These are phyloP conservation scores for Lathyrus sativus DNA, from an alignment of 306 rosid genomes.

Conservation along the genomic window DNA sequence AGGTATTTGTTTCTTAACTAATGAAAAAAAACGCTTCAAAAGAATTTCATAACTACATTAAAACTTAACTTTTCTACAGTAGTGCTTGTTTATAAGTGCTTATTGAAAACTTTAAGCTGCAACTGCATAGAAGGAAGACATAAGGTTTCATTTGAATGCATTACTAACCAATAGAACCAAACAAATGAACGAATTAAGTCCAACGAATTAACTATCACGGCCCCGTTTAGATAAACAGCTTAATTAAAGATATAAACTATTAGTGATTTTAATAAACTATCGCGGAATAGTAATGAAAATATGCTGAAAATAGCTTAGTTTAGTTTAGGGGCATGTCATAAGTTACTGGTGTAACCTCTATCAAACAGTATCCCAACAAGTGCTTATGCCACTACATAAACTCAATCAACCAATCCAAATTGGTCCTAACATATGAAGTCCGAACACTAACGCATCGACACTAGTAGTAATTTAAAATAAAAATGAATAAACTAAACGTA, in stretches of 20 bases:
- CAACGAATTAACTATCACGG: too few species aligned
- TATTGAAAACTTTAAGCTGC: not conserved
- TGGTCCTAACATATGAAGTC: too few species aligned
- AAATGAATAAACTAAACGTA: too few species aligned
- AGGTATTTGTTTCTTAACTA: not conserved
- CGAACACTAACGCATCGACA: too few species aligned
- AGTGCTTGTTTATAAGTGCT: not conserved
- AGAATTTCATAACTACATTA: not conserved
- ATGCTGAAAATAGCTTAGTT: not conserved
- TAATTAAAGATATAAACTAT: too few species aligned
- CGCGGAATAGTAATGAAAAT: not conserved
- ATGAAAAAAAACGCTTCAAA: not conserved
- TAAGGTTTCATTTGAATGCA: too few species aligned
- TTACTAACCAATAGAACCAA: slow-evolving; percentile 10
- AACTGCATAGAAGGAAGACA: not conserved
- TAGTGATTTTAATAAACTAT: not conserved
- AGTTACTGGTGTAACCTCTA: not conserved
- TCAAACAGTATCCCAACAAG: not conserved
- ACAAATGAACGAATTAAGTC: slow-evolving; percentile 7
- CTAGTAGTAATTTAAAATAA: too few species aligned
- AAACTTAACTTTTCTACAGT: not conserved
- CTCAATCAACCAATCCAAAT: too few species aligned
- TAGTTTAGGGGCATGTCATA: not conserved
- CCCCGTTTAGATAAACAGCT: too few species aligned
- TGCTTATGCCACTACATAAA: not conserved